These are phyloP conservation scores for Zymoseptoria pseudotritici DNA, from an alignment of 2,329 filamentous ascomycete species.

Conservation along the genomic window DNA sequence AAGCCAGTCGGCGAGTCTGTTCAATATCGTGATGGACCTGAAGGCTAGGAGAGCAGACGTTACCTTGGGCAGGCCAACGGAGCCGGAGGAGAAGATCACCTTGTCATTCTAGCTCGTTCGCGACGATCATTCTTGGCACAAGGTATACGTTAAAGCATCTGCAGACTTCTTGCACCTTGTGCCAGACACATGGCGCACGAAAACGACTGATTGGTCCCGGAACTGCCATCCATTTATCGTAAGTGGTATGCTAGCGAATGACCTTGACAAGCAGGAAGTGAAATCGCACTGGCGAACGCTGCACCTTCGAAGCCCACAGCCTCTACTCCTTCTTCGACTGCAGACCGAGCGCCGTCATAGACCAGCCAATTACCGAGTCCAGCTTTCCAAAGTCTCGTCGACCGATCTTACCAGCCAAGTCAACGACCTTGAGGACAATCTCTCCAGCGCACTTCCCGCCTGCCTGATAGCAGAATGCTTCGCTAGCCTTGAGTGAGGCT, in stretches of 20 bases:
- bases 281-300: too few species aligned
- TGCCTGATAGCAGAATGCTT: background rate
- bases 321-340: background rate
- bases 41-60: slow-evolving; percentile 23
- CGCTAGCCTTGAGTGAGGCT: background rate
- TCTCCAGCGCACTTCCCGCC: background rate
- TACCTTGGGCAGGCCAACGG: slow-evolving; percentile 27
- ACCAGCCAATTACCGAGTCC: background rate
- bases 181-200: too few species aligned
- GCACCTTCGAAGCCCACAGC: background rate
- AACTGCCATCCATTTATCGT: too few species aligned
- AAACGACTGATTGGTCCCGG: too few species aligned
- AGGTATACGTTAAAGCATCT: too few species aligned
- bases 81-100: slow-evolving; percentile 19
- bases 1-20: slow-evolving; percentile 26
- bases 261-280: too few species aligned
- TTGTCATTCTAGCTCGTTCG: background rate
- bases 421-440: background rate
- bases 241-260: too few species aligned
- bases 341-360: background rate
- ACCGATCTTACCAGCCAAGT: background rate
- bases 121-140: background rate
- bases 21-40: slow-evolving; percentile 35
- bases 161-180: too few species aligned
- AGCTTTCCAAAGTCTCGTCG: background rate